Percentiles rank a stretch among this genome's conserved stretches.
Conservation (phyloP, 108 stramenopile species). For the Nannochloropsis gaditana region DNA sequence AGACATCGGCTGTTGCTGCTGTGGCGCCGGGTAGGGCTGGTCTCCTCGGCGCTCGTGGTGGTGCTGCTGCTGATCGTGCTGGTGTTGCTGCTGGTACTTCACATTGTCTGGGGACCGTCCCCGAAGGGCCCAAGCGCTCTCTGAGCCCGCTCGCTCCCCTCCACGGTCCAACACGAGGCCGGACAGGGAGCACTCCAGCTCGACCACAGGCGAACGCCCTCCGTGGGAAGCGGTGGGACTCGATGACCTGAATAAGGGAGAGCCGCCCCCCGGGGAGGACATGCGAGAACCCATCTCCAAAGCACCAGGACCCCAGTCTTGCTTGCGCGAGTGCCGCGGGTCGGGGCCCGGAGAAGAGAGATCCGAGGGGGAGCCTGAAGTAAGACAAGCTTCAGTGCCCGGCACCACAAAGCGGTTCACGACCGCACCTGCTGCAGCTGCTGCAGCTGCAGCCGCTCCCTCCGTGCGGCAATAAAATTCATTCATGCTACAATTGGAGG, state of each 20-base stretch:
- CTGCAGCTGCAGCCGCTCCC: slow-evolving; percentile 18
- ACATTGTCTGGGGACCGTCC: not conserved
- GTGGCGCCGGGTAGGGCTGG: not conserved
- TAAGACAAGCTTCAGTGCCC: not conserved
- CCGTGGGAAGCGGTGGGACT: not conserved
- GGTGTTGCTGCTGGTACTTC: not conserved
- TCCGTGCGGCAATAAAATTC: not conserved
- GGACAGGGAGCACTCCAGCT: not conserved
- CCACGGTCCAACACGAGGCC: not conserved
- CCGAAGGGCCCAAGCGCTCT: not conserved
- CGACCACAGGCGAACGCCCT: not conserved
- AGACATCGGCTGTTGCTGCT: not conserved
- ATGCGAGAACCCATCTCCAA: not conserved
- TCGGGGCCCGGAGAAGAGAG: not conserved
- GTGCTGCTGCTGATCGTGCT: not conserved
- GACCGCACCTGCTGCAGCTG: slow-evolving; percentile 13
- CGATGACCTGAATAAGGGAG: not conserved
- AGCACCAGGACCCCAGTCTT: not conserved
- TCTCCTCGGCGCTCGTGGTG: not conserved
- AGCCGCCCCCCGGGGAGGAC: not conserved
- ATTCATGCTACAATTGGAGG: too few relatives aligned
- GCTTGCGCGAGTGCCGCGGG: not conserved
- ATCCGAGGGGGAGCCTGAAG: not conserved
- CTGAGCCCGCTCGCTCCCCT: not conserved
- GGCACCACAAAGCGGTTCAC: not conserved